Evolutionary conservation across 257 asterid genomes (phyloP), one percentile per base, ranked within the genome.

Genomic region (Sherardia arvensis): DNA sequence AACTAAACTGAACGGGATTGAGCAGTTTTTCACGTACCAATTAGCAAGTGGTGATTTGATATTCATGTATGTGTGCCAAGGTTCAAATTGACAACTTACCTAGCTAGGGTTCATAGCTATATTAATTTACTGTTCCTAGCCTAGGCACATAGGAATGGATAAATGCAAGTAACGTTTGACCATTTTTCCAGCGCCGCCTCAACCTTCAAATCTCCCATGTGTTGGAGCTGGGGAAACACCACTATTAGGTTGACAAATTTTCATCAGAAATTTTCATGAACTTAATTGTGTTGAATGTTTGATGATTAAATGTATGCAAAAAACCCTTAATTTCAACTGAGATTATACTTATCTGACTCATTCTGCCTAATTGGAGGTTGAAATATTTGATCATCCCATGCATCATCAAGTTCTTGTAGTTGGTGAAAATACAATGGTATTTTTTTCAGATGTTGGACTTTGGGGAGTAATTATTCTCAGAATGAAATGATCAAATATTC

Each of bases 171-270:
- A 43, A 43, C 20, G n/a, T 43, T 43, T 43, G 49, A 43, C 49
- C 49, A 15, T 15, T 20, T 15, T 43, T 48, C 26, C 23, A 0
- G 23, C 26, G 26, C 23, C 26, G 26, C 23, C 56, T 49, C 56
- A 9, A 23, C 33, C 18, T 27, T 56, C 38, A 28, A 56, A 27
- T 27, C 25, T 56, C 14, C 12, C 34, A 4, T 12, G 63, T 69
- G 62, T 69, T 69, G 73, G 73, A 69, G 73, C 68, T 10, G 73
- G 73, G 73, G 73, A 36, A 61, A 53, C 73, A 69, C 63, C 73
- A 69, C 73, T 53, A 69, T 43, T 28, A 33, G 67, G 30, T 21
- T 27, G 28, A 64, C 47, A 10, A 2, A 43, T 43, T 43, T 43
- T 43, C n/a, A n/a, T n/a, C n/a, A n/a, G n/a, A n/a, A n/a, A n/a